These are phyloP conservation scores for Castanea sativa DNA, from an alignment of 306 rosid genomes.

Conservation along the genomic window DNA sequence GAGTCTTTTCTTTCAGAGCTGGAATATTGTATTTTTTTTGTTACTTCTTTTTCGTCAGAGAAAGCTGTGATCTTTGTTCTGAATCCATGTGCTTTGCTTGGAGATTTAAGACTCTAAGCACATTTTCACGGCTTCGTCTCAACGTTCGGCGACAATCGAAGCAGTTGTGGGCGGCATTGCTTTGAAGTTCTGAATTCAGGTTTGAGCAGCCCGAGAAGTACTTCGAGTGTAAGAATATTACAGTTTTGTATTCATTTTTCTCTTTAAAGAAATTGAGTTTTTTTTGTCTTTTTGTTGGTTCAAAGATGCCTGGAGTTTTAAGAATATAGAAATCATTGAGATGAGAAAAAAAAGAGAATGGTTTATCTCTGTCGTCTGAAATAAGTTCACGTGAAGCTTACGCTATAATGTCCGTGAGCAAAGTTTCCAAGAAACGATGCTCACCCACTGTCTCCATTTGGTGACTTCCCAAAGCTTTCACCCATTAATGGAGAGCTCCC, in stretches of 20 bases:
- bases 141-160: no score
- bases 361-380: constrained; percentile 29
- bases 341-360: constrained; percentile 22
- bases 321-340: constrained; percentile 31
- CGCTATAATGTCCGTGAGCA: constrained; percentile 32
- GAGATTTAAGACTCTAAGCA: not conserved
- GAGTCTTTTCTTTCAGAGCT: not conserved
- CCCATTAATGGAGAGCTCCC: constrained; percentile 16
- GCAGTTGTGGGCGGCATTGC: not conserved
- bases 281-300: not conserved
- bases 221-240: no score
- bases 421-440: constrained; percentile 15
- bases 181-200: not conserved
- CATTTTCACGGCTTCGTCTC: no score
- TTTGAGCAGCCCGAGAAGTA: not conserved
- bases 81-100: not conserved
- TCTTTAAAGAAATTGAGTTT: not conserved
- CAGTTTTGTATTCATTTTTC: not conserved
- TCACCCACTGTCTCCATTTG: constrained; percentile 7
- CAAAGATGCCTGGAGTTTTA: constrained; percentile 31
- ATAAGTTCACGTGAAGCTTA: constrained; percentile 49
- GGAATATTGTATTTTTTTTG: not conserved
- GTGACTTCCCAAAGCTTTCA: constrained; percentile 24
- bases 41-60: not conserved
- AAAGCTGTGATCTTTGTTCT: not conserved